Base-by-base conservation (phyloP, 495 filamentous ascomycete genomes). In the Viridothelium virens region DNA sequence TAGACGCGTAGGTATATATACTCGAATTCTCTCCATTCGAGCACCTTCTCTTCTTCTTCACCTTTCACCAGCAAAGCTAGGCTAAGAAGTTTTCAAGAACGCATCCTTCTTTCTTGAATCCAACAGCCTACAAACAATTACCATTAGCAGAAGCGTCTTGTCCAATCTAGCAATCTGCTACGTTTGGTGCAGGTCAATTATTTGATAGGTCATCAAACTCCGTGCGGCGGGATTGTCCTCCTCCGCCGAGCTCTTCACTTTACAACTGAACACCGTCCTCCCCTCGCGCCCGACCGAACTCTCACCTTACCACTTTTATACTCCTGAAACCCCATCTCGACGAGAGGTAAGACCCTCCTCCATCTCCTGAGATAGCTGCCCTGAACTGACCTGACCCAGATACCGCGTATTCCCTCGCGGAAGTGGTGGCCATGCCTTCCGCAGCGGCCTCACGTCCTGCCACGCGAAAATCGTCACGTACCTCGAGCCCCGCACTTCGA, bases 401-500 rank as follows among this genome's bases (percentile, higher is more conserved):
- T 6, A 36, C 36, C 14, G 7, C 31, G 53, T 31, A 59, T 36
- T 33, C 53, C 36, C 53, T 36, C 53, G 14, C 31, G 36, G 7
- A 59, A 59, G 14, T 14, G 6, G 31, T 50, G 70, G 67, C 63
- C 50, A 71, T 71, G 69, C 56, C 68, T 61, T 53, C 68, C 25
- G n/a, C 53, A 59, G 48, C n/a, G 48, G 48, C 48, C 18, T 53
- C 48, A 53, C 48, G 48, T 11, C 48, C 48, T 11, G 16, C 48
- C 48, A 75, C 69, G 47, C 62, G 73, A n/a, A 68, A 67, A 38
- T 63, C 56, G 66, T 65, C 47, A 71, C 79, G 85, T 16, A 80
- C 77, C 61, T 82, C 84, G 66, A 87, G 83, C 65, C 85, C 85
- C 14, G 76, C 79, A 62, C 72, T 74, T 56, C 70, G 71, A 5